phyloP scores from a whole-genome alignment of 208 protist genomes.

The Phytomonas francai region DNA sequence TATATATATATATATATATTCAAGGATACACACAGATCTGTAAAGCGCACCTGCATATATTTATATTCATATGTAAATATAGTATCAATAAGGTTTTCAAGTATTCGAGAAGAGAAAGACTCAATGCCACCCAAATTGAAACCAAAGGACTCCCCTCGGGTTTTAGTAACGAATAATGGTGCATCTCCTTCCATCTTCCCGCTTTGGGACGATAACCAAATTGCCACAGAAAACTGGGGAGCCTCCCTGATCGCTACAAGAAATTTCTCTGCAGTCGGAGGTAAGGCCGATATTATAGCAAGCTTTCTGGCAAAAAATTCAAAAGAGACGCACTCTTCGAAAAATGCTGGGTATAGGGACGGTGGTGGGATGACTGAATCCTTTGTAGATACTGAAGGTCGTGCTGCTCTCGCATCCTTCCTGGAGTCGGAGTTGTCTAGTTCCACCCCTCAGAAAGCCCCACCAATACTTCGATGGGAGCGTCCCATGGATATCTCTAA shows the following conservation, averaged over 20 bases:
- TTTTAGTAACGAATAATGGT: background rate
- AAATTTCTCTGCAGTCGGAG: background rate
- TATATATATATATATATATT: background rate
- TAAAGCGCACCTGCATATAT: background rate
- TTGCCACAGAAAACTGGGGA: slow-evolving; percentile 78
- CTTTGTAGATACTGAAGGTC: slow-evolving; percentile 19
- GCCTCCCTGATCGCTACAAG: slow-evolving; percentile 18
- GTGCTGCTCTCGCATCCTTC: background rate
- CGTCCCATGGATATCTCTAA: slow-evolving; percentile 58
- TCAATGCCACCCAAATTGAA: slow-evolving; percentile 1
- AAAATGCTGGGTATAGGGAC: background rate
- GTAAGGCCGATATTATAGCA: background rate
- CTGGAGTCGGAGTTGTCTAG: background rate
- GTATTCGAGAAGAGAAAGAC: background rate
- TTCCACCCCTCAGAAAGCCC: background rate
- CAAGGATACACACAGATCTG: background rate
- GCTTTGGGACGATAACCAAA: slow-evolving; percentile 67
- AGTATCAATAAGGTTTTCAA: background rate
- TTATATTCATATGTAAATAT: background rate
- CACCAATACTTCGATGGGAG: slow-evolving; percentile 25
- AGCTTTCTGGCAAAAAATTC: background rate
- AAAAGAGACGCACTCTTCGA: background rate
- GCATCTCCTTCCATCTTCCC: slow-evolving; percentile 19
- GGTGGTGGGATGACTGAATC: background rate
- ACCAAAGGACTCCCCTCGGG: background rate